Percentiles rank a stretch among this genome's conserved stretches.
These are phyloP conservation scores for Sporothrix mexicana DNA, from an alignment of 2,329 filamentous ascomycete species.

Conservation along the genomic window DNA sequence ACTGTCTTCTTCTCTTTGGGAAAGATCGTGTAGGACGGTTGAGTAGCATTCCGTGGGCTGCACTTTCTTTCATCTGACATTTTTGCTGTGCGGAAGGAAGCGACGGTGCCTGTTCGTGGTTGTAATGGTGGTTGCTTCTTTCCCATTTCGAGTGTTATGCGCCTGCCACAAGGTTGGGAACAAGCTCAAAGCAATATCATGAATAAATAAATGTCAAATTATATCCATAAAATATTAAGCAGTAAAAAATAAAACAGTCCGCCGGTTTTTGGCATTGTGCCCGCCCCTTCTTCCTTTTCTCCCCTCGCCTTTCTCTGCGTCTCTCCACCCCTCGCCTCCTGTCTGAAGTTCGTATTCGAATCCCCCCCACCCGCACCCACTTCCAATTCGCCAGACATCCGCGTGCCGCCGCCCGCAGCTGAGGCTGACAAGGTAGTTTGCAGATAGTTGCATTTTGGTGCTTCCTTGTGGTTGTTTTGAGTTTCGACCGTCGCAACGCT, in stretches of 20 bases:
- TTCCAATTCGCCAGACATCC: slow-evolving; percentile 15
- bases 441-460: neutral
- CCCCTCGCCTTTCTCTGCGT: neutral
- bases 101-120: neutral
- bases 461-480: neutral
- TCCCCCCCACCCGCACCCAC: slow-evolving; percentile 17
- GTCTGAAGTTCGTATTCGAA: slow-evolving; percentile 16
- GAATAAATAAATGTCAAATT: slow-evolving; percentile 12
- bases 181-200: neutral
- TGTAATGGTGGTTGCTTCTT: neutral
- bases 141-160: slow-evolving; percentile 10
- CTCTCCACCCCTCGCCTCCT: slow-evolving; percentile 18
- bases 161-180: neutral
- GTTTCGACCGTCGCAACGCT: neutral
- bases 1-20: neutral
- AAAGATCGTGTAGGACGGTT: slow-evolving; percentile 13
- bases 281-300: neutral
- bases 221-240: neutral
- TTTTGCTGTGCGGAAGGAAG: slow-evolving; percentile 12
- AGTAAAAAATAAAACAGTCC: slow-evolving; percentile 12
- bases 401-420: slow-evolving; percentile 20
- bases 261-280: slow-evolving; percentile 1
- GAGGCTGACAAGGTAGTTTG: slow-evolving; percentile 28
- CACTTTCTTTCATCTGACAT: slow-evolving; percentile 2
- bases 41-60: neutral